A percentile compares a stretch with the other conserved stretches of the same genome.
Conservation (phyloP, 192 early-diverging fungal genomes). For the Mortierella antarctica region DNA sequence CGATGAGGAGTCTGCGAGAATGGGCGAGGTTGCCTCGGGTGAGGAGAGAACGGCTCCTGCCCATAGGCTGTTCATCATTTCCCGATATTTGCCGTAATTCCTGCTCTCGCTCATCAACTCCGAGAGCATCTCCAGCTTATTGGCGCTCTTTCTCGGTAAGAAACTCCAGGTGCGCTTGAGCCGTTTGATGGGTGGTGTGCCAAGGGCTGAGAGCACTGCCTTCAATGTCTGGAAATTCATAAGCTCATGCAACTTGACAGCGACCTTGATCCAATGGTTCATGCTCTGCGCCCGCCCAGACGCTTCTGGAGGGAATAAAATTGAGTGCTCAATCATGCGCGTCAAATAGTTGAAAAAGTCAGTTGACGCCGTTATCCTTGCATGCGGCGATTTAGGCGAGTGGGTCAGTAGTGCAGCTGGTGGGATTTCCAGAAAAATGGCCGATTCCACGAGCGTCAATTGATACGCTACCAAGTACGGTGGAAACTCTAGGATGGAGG, state of each 20-base stretch:
- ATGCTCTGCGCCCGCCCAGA: constrained; percentile 66
- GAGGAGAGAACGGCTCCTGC: constrained; percentile 22
- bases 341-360: constrained; percentile 87
- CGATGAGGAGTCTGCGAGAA: constrained; percentile 22
- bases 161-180: constrained; percentile 77
- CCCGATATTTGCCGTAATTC: constrained; percentile 75
- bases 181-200: constrained; percentile 74
- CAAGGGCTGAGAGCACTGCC: constrained; percentile 71
- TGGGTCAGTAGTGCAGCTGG: constrained; percentile 65
- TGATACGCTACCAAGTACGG: constrained; percentile 73
- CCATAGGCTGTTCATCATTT: constrained; percentile 55
- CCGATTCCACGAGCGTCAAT: constrained; percentile 75
- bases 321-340: constrained; percentile 74
- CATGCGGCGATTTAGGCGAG: constrained; percentile 65
- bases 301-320: constrained; percentile 68
- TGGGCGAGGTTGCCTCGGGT: constrained; percentile 17
- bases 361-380: constrained; percentile 68
- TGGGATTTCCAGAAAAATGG: constrained; percentile 72
- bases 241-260: constrained; percentile 62
- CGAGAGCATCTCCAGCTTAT: constrained; percentile 60
- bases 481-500: constrained; percentile 64
- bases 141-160: constrained; percentile 69
- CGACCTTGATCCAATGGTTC: constrained; percentile 76
- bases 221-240: constrained; percentile 78
- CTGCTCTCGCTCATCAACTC: constrained; percentile 71